A percentile compares a stretch with the other conserved stretches of the same genome.
Evolutionary conservation across 73 alveolate species (phyloP).

Genomic region (Uronychia setigera): DNA sequence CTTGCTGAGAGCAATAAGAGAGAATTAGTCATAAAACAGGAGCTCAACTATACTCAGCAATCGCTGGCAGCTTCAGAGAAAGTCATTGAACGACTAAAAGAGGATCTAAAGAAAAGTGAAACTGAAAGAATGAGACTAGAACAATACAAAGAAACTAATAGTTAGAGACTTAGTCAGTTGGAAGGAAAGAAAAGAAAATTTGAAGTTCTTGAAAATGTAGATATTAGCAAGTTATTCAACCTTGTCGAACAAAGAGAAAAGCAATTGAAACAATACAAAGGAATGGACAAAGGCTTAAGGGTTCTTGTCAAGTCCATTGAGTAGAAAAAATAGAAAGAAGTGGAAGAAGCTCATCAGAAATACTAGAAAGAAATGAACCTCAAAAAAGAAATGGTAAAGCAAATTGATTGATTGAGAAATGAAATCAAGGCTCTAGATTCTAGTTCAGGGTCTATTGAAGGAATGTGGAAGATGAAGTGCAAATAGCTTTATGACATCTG

Average conservation of each 20-base stretch:
- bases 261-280: slow-evolving; percentile 45
- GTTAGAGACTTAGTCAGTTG: slow-evolving; percentile 63
- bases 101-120: slow-evolving; percentile 79
- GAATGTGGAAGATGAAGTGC: slow-evolving; percentile 67
- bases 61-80: slow-evolving; percentile 92
- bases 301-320: slow-evolving; percentile 18
- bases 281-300: slow-evolving; percentile 36
- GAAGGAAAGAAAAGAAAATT: slow-evolving; percentile 67
- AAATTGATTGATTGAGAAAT: slow-evolving; percentile 47
- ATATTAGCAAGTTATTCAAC: slow-evolving; percentile 56
- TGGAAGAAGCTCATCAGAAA: not conserved
- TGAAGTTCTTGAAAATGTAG: slow-evolving; percentile 61
- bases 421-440: slow-evolving; percentile 60
- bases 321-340: slow-evolving; percentile 30
- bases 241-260: slow-evolving; percentile 41
- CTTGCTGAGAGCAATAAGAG: slow-evolving; percentile 91
- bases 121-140: slow-evolving; percentile 61
- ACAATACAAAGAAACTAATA: slow-evolving; percentile 67
- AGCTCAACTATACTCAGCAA: slow-evolving; percentile 86
- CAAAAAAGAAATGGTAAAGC: slow-evolving; percentile 52
- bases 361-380: not conserved
- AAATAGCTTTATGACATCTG: slow-evolving; percentile 50
- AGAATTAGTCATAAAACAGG: slow-evolving; percentile 89
- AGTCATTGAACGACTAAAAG: slow-evolving; percentile 85
- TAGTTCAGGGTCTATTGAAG: slow-evolving; percentile 36